phyloP scores from a whole-genome alignment of 352 stramenopile genomes.

The Hyaloperonospora brassicae region DNA sequence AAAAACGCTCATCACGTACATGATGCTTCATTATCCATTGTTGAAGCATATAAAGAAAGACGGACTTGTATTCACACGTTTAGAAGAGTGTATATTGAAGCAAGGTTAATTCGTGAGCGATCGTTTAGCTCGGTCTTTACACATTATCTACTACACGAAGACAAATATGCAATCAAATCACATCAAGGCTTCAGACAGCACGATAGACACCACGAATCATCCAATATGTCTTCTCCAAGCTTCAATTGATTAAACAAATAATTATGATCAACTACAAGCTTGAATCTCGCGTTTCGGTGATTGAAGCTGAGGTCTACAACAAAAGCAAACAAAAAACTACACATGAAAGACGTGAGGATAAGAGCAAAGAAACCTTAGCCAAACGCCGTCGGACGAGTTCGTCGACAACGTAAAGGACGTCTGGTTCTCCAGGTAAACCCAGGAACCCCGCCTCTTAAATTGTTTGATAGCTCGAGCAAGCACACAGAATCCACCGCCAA shows the following conservation, averaged over 20 bases:
- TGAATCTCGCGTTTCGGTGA: neutral
- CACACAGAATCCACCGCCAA: conserved; percentile 1
- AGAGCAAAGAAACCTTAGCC: neutral
- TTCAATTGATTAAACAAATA: no score
- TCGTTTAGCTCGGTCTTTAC: neutral
- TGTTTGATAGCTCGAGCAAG: no score
- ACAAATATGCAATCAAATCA: no score
- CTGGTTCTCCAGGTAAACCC: conserved; percentile 10
- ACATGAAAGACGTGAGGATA: neutral
- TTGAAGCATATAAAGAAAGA: conserved; percentile 1
- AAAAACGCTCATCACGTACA: conserved; percentile 8
- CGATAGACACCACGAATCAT: no score
- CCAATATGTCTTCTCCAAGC: no score
- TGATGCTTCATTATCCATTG: conserved; percentile 11
- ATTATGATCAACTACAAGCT: conserved; percentile 2
- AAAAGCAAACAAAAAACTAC: neutral
- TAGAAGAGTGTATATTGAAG: conserved; percentile 3
- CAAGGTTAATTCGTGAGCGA: conserved; percentile 2
- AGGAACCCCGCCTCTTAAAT: conserved; percentile 6
- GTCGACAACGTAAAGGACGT: conserved; percentile 1
- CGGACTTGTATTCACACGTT: neutral
- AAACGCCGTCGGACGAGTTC: no score
- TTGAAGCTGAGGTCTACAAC: conserved; percentile 2
- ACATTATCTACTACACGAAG: no score
- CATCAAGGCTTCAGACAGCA: no score